These are phyloP conservation scores for Colletotrichum eremochloae DNA, from an alignment of 2,329 filamentous ascomycete genomes.

Conservation along the genomic window DNA sequence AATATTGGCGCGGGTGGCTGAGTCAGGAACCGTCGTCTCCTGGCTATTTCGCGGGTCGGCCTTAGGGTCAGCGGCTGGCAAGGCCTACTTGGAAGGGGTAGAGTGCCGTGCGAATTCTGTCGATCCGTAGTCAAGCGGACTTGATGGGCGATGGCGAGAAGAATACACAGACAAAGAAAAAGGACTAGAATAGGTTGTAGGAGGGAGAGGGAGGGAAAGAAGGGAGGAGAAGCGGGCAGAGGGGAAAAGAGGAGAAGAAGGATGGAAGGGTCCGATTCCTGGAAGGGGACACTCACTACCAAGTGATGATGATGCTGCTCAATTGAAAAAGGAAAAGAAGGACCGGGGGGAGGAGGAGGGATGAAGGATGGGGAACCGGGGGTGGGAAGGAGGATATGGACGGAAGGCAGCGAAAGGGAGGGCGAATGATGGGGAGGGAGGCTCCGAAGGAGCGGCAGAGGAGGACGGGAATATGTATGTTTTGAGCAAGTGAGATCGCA, in stretches of 20 bases:
- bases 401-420: slow-evolving; percentile 38
- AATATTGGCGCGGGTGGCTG: slow-evolving; percentile 37
- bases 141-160: slow-evolving; percentile 28
- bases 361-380: not conserved
- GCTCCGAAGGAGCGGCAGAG: slow-evolving; percentile 38
- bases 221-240: slow-evolving; percentile 27
- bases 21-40: slow-evolving; percentile 35
- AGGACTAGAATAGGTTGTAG: slow-evolving; percentile 1
- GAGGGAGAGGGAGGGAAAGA: slow-evolving; percentile 29
- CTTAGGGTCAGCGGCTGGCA: slow-evolving; percentile 30
- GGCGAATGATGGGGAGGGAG: slow-evolving; percentile 12
- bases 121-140: slow-evolving; percentile 17
- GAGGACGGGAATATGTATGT: slow-evolving; percentile 41
- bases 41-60: slow-evolving; percentile 38
- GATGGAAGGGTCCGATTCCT: slow-evolving; percentile 41
- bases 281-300: slow-evolving; percentile 1
- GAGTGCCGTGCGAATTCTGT: slow-evolving; percentile 10
- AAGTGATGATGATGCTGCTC: slow-evolving; percentile 9
- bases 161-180: not conserved
- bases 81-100: slow-evolving; percentile 5
- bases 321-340: slow-evolving; percentile 23
- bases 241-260: slow-evolving; percentile 45
- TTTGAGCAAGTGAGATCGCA: slow-evolving; percentile 37
- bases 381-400: slow-evolving; percentile 12
- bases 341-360: slow-evolving; percentile 3